Conservation (phyloP, 108 stramenopile genomes). For the Fistulifera pelliculosa region DNA sequence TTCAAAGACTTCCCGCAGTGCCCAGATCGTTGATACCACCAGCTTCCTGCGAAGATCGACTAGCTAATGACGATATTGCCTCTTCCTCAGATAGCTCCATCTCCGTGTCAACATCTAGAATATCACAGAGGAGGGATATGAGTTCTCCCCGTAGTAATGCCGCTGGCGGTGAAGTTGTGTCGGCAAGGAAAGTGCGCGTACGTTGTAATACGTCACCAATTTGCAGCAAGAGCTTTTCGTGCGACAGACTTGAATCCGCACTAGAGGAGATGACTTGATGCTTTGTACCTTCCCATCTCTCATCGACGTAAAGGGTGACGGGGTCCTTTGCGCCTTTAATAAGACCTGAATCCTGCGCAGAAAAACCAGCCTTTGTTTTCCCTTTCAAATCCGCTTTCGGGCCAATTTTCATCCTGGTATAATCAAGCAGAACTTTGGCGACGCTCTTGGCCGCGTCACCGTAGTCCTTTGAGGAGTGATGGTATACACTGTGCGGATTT, state of each 20-base stretch:
- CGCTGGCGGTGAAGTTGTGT: conserved; percentile 58
- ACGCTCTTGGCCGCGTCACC: conserved; percentile 69
- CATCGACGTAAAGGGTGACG: conserved; percentile 19
- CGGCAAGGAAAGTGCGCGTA: conserved; percentile 67
- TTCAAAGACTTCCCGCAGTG: conserved; percentile 79
- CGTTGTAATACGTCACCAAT: conserved; percentile 80
- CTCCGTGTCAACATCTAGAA: conserved; percentile 73
- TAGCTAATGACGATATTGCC: conserved; percentile 37
- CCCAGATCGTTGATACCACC: conserved; percentile 73
- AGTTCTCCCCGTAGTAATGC: conserved; percentile 66
- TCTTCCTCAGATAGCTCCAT: conserved; percentile 76
- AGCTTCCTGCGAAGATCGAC: conserved; percentile 22
- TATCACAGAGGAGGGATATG: conserved; percentile 70
- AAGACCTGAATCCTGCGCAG: conserved; percentile 1
- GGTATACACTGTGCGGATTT: conserved; percentile 17
- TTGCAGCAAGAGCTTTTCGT: conserved; percentile 42
- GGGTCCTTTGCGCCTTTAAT: conserved; percentile 3
- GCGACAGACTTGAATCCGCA: neutral
- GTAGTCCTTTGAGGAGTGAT: conserved; percentile 52
- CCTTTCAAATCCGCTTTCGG: conserved; percentile 4
- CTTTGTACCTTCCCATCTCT: conserved; percentile 1
- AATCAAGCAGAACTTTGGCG: conserved; percentile 68
- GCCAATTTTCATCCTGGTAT: conserved; percentile 44
- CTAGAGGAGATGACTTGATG: conserved; percentile 1
- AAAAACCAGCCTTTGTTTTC: neutral